Conservation (phyloP, 768 basidiomycete genomes). For the Ramaria rubella region DNA sequence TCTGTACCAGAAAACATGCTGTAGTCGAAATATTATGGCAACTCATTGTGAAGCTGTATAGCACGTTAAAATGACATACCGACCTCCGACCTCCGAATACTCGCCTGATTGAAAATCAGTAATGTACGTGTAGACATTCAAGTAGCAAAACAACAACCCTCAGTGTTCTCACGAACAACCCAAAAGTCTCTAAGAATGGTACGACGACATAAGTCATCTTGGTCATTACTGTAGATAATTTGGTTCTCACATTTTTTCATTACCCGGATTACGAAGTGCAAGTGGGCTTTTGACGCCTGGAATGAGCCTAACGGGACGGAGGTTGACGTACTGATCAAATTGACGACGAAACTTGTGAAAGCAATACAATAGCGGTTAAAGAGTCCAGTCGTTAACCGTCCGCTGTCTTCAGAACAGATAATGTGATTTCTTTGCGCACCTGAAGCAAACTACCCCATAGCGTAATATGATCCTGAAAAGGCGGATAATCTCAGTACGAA, state of each 20-base stretch:
- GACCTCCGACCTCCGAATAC: conserved; percentile 9
- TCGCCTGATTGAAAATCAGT: not conserved
- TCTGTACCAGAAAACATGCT: conserved; percentile 24
- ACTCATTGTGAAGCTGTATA: not conserved
- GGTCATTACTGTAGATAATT: not conserved
- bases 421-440: not conserved
- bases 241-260: conserved; percentile 6
- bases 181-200: conserved; percentile 39
- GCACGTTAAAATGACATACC: not conserved
- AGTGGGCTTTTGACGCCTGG: conserved; percentile 42
- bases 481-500: conserved; percentile 4
- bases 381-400: not conserved
- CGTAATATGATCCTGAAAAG: conserved; percentile 52
- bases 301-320: conserved; percentile 43
- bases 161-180: conserved; percentile 51
- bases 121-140: not conserved
- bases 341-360: conserved; percentile 45
- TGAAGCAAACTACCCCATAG: conserved; percentile 36
- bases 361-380: conserved; percentile 16
- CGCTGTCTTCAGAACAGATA: not conserved
- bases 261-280: conserved; percentile 34
- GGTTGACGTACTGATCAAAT: conserved; percentile 45
- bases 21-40: conserved; percentile 25
- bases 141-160: conserved; percentile 40
- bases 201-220: not conserved